Conservation (phyloP, 495 filamentous ascomycete genomes). For the Massariosphaeria phaeospora region DNA sequence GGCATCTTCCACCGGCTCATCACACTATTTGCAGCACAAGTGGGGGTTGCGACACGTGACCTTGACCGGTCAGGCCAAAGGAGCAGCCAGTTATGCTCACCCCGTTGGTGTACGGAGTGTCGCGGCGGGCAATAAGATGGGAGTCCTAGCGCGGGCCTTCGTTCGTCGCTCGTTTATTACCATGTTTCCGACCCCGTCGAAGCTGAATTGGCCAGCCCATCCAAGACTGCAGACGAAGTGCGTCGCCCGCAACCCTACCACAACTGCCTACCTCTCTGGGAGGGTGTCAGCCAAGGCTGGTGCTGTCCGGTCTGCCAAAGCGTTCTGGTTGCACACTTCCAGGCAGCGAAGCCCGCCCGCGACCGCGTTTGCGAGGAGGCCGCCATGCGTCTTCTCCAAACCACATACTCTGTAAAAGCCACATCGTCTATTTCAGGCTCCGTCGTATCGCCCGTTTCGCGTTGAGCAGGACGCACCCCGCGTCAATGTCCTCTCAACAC, state of each 20-base stretch:
- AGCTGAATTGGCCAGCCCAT: constrained; percentile 18
- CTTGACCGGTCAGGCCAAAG: too few species aligned
- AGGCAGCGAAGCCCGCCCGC: constrained; percentile 16
- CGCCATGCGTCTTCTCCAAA: constrained; percentile 19
- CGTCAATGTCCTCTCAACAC: constrained; percentile 26
- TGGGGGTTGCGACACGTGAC: too few species aligned
- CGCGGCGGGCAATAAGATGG: too few species aligned
- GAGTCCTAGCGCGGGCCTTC: too few species aligned
- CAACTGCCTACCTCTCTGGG: too few species aligned
- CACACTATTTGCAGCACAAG: too few species aligned
- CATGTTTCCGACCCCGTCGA: too few species aligned
- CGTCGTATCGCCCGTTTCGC: constrained; percentile 4
- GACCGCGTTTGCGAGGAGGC: constrained; percentile 5
- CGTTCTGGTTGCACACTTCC: constrained; percentile 17
- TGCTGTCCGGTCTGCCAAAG: constrained; percentile 9
- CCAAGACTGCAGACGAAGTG: constrained; percentile 13
- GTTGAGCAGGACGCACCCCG: constrained; percentile 1
- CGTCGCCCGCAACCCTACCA: too few species aligned
- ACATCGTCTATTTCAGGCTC: constrained; percentile 12
- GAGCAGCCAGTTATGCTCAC: too few species aligned
- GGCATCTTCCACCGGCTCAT: too few species aligned
- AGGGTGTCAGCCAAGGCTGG: constrained; percentile 24
- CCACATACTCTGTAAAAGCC: constrained; percentile 20
- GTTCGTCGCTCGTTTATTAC: too few species aligned
- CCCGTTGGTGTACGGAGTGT: too few species aligned